phyloP scores from a whole-genome alignment of 2,329 filamentous ascomycete genomes.

The Aureobasidium vineae region DNA sequence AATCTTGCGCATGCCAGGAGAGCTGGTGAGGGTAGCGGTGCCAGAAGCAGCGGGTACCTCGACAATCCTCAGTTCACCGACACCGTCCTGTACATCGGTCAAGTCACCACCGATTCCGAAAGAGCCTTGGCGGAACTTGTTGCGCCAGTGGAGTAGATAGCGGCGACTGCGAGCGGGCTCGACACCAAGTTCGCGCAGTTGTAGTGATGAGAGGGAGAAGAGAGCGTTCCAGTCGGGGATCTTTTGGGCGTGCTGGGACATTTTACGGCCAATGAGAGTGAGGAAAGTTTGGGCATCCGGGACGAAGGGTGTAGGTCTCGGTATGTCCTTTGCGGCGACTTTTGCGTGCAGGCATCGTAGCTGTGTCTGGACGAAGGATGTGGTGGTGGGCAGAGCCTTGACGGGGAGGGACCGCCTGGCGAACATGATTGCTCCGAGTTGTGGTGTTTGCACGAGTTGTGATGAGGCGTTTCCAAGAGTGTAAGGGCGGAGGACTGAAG shows the following conservation, averaged over 20 bases:
- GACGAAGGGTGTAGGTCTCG: constrained; percentile 76
- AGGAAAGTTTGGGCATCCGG: constrained; percentile 85
- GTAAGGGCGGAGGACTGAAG: not conserved
- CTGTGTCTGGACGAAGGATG: constrained; percentile 24
- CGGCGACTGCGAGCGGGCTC: constrained; percentile 78
- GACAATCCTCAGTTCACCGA: constrained; percentile 58
- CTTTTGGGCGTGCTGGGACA: constrained; percentile 78
- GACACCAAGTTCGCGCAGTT: constrained; percentile 80
- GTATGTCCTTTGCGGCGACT: constrained; percentile 51
- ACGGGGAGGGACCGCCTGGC: constrained; percentile 15
- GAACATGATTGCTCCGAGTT: constrained; percentile 25
- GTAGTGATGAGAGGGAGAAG: constrained; percentile 73
- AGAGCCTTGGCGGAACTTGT: constrained; percentile 74
- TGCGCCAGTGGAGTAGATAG: constrained; percentile 84
- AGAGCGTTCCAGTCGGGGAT: constrained; percentile 88
- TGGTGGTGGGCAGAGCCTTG: constrained; percentile 12
- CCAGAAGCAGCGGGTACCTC: constrained; percentile 49
- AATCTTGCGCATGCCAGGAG: constrained; percentile 56
- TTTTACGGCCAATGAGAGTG: constrained; percentile 82
- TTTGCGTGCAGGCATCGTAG: constrained; percentile 42
- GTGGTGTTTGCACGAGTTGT: not conserved
- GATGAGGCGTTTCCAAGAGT: not conserved
- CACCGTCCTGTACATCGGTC: constrained; percentile 64
- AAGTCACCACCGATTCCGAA: constrained; percentile 83
- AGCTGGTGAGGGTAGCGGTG: constrained; percentile 52